These are phyloP conservation scores for Heterobasidion parviporum DNA, from an alignment of 1,284 basidiomycete genomes.

Conservation along the genomic window DNA sequence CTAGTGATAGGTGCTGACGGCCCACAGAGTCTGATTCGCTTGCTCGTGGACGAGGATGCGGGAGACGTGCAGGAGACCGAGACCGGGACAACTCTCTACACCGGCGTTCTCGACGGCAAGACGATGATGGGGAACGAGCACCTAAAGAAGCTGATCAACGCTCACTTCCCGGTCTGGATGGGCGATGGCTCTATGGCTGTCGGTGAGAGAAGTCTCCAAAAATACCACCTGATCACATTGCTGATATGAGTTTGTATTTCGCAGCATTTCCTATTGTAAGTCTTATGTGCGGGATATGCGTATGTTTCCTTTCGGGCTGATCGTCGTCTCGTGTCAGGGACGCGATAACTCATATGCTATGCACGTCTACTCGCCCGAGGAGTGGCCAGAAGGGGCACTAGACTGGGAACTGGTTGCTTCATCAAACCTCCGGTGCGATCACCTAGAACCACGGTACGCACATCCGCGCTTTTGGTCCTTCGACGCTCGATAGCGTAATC, in stretches of 20 bases:
- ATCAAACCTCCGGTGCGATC: neutral
- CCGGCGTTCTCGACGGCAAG: conserved; percentile 5
- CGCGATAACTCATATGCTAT: neutral
- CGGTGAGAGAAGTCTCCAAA: neutral
- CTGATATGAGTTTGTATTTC: neutral
- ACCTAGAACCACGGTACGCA: neutral
- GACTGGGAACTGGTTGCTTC: neutral
- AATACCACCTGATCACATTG: too few species aligned
- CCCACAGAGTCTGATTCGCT: conserved; percentile 13
- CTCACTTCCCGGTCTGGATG: conserved; percentile 2
- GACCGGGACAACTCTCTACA: conserved; percentile 6
- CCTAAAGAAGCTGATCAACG: neutral
- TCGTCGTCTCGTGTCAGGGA: neutral
- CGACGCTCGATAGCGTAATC: neutral
- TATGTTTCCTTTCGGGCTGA: too few species aligned
- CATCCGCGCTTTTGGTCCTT: neutral
- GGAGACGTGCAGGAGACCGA: neutral
- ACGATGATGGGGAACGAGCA: neutral
- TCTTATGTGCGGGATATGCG: neutral
- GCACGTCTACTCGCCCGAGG: neutral
- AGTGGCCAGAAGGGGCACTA: neutral
- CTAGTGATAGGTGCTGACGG: conserved; percentile 25
- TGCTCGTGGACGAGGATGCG: conserved; percentile 7
- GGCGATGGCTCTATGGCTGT: neutral
- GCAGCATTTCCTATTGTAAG: conserved; percentile 2